phyloP scores from a whole-genome alignment of 2,329 filamentous ascomycete species.

The Aciculosporium take region DNA sequence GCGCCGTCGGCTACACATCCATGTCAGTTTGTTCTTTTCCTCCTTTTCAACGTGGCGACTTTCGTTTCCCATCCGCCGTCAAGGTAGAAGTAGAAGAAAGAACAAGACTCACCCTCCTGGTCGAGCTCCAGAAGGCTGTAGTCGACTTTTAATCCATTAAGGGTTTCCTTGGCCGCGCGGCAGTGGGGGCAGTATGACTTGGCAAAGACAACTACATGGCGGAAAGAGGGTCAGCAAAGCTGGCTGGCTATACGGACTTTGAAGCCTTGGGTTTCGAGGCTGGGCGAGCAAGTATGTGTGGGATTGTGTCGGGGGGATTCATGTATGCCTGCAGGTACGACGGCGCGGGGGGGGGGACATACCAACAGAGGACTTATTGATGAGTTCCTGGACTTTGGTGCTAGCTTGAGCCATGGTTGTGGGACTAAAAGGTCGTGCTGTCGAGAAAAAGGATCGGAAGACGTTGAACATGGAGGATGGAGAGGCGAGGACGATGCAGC shows the following conservation, averaged over 20 bases:
- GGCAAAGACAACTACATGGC: conserved; percentile 66
- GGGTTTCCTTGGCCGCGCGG: conserved; percentile 58
- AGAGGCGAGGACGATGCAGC: neutral
- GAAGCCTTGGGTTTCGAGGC: neutral
- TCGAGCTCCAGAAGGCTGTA: conserved; percentile 73
- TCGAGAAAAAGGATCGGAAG: conserved; percentile 56
- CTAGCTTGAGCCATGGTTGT: conserved; percentile 70
- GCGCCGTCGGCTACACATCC: conserved; percentile 56
- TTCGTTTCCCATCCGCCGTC: too few relatives aligned
- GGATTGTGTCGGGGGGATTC: too few relatives aligned
- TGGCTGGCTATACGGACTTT: neutral
- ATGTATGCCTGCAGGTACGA: neutral
- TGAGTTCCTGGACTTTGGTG: conserved; percentile 70
- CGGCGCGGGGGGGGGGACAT: conserved; percentile 18
- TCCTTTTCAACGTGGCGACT: neutral
- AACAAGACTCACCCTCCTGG: conserved; percentile 44
- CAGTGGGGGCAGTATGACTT: conserved; percentile 97
- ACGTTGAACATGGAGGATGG: conserved; percentile 40
- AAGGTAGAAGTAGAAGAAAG: neutral
- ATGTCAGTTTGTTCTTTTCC: neutral
- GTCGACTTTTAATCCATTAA: conserved; percentile 57
- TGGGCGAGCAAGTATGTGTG: too few relatives aligned
- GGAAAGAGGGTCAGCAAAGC: neutral
- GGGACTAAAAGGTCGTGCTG: conserved; percentile 31
- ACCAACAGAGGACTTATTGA: conserved; percentile 80